Percentiles rank a stretch among this genome's conserved stretches.
phyloP scores from a whole-genome alignment of 2,329 filamentous ascomycete species.

The Fonsecaea pedrosoi region DNA sequence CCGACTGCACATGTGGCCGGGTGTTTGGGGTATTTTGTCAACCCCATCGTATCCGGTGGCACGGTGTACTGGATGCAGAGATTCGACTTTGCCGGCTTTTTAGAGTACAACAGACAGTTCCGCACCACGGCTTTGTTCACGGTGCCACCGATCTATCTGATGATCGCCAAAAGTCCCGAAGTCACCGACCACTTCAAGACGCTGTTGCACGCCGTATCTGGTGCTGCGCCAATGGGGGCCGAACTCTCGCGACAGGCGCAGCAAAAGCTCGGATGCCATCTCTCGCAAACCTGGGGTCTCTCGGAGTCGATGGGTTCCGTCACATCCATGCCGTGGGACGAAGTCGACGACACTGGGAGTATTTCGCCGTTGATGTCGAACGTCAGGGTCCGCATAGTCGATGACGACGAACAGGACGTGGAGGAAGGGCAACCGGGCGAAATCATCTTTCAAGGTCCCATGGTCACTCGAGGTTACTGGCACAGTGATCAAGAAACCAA shows the following conservation, averaged over 20 bases:
- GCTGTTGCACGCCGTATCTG: slow-evolving; percentile 57
- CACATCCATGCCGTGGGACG: slow-evolving; percentile 36
- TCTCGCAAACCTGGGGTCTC: slow-evolving; percentile 38
- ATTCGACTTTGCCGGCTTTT: slow-evolving; percentile 64
- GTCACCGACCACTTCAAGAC: slow-evolving; percentile 64
- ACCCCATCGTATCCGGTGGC: slow-evolving; percentile 55
- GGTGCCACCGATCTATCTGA: slow-evolving; percentile 67
- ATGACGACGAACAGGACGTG: slow-evolving; percentile 38
- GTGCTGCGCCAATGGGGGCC: slow-evolving; percentile 63
- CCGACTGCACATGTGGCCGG: slow-evolving; percentile 58
- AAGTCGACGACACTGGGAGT: slow-evolving; percentile 34
- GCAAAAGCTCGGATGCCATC: slow-evolving; percentile 54
- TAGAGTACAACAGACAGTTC: slow-evolving; percentile 59
- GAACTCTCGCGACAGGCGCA: slow-evolving; percentile 61
- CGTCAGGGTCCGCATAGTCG: slow-evolving; percentile 34
- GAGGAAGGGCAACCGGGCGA: slow-evolving; percentile 61
- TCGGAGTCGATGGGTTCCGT: slow-evolving; percentile 39
- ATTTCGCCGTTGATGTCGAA: slow-evolving; percentile 35
- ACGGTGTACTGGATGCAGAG: slow-evolving; percentile 68
- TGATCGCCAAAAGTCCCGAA: slow-evolving; percentile 63
- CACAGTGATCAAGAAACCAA: slow-evolving; percentile 32
- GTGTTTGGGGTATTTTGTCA: slow-evolving; percentile 56
- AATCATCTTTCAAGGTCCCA: slow-evolving; percentile 66
- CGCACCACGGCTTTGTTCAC: slow-evolving; percentile 63
- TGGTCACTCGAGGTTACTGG: slow-evolving; percentile 48